These are phyloP conservation scores for Malus sylvestris DNA, from an alignment of 306 rosid species.

Conservation along the genomic window DNA sequence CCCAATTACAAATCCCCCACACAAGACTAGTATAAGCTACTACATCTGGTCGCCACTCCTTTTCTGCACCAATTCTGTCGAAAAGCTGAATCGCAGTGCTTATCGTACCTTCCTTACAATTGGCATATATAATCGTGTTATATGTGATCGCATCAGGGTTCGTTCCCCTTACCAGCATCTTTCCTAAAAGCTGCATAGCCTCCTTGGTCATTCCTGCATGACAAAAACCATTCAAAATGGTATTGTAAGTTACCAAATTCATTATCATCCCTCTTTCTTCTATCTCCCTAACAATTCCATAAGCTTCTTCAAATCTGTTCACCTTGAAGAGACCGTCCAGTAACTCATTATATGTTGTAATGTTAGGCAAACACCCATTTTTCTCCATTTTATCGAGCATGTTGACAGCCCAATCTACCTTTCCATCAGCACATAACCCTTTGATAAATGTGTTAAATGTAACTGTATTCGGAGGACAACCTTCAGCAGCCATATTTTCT, in stretches of 20 bases:
- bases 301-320: conserved; percentile 51
- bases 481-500: conserved; percentile 53
- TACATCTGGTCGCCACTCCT: conserved; percentile 62
- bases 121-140: conserved; percentile 46
- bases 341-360: conserved; percentile 65
- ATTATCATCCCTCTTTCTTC: conserved; percentile 40
- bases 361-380: conserved; percentile 57
- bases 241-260: conserved; percentile 65
- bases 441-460: conserved; percentile 69
- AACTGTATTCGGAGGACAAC: conserved; percentile 67
- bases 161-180: conserved; percentile 57
- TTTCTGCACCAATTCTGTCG: conserved; percentile 32
- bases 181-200: conserved; percentile 58
- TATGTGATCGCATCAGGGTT: conserved; percentile 50
- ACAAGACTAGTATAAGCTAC: conserved; percentile 57
- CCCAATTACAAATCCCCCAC: conserved; percentile 59
- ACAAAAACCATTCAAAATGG: conserved; percentile 63
- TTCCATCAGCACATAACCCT: conserved; percentile 56
- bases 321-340: conserved; percentile 63
- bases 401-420: conserved; percentile 53
- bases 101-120: conserved; percentile 63
- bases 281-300: conserved; percentile 48
- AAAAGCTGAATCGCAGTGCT: conserved; percentile 44
- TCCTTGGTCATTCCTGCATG: conserved; percentile 42
- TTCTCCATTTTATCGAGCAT: conserved; percentile 57